A percentile compares a stretch with the other conserved stretches of the same genome.
These are phyloP conservation scores for Neophaeococcomyces aloes DNA, from an alignment of 2,329 filamentous ascomycete species.

Conservation along the genomic window DNA sequence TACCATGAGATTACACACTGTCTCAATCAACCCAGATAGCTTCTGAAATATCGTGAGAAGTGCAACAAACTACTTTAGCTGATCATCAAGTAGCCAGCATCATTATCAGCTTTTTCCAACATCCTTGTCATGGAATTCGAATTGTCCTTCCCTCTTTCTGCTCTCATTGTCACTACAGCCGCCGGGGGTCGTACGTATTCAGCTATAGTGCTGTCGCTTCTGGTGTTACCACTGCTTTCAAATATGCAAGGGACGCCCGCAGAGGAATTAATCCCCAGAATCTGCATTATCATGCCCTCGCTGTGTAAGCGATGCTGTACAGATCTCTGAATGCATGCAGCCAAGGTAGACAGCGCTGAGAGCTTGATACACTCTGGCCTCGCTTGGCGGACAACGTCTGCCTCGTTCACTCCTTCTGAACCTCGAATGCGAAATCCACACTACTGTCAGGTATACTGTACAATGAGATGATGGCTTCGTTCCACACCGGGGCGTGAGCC, in stretches of 20 bases:
- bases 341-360: no score
- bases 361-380: no score
- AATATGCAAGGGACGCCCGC: conserved; percentile 6
- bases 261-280: conserved; percentile 2
- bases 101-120: background rate
- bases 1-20: no score
- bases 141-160: background rate
- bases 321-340: no score
- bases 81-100: background rate
- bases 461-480: no score
- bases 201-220: background rate
- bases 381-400: no score
- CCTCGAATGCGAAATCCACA: no score
- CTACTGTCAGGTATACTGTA: no score
- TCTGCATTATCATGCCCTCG: background rate
- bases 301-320: conserved; percentile 1
- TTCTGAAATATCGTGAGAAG: background rate
- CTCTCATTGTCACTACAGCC: background rate
- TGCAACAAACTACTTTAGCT: background rate
- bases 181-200: background rate
- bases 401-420: no score
- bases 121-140: background rate
- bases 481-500: no score
- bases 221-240: conserved; percentile 3
- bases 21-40: background rate